Evolutionary conservation across 148 eudicot species (phyloP).

Genomic region (Cornus controversa): DNA sequence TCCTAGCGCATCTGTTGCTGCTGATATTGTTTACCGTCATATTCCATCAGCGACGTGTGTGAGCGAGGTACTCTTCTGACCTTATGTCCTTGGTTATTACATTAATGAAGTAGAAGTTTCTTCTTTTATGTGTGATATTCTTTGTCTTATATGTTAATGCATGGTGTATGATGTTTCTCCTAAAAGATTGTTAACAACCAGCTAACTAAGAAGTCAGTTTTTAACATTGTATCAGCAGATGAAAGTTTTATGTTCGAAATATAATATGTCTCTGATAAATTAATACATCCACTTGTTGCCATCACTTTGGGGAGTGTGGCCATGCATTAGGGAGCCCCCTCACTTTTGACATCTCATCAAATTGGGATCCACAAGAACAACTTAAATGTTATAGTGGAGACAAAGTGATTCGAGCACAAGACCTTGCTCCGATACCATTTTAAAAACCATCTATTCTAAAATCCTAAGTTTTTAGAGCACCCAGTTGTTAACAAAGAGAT

Average conservation of each 20-base stretch:
- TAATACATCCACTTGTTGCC: neutral
- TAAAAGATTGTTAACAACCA: neutral
- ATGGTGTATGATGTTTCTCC: neutral
- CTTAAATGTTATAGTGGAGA: too few species aligned
- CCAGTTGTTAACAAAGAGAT: too few species aligned
- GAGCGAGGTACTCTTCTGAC: slow-evolving; percentile 65
- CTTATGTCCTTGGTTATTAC: slow-evolving; percentile 8
- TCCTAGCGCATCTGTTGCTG: slow-evolving; percentile 76
- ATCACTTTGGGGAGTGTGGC: neutral
- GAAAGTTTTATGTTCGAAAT: neutral
- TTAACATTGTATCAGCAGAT: neutral
- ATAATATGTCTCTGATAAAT: neutral
- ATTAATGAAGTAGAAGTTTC: slow-evolving; percentile 4
- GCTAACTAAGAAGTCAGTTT: neutral
- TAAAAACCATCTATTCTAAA: too few species aligned
- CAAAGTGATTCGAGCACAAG: too few species aligned
- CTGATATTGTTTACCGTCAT: slow-evolving; percentile 82
- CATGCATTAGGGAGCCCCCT: too few species aligned
- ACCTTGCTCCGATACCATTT: too few species aligned
- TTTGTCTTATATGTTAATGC: neutral
- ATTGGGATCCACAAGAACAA: too few species aligned
- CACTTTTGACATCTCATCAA: too few species aligned
- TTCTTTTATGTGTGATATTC: neutral
- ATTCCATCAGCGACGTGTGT: slow-evolving; percentile 89
- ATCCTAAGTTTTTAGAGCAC: too few species aligned